These are phyloP conservation scores for Termitomyces sp. DNA, from an alignment of 768 basidiomycete species.

Conservation along the genomic window DNA sequence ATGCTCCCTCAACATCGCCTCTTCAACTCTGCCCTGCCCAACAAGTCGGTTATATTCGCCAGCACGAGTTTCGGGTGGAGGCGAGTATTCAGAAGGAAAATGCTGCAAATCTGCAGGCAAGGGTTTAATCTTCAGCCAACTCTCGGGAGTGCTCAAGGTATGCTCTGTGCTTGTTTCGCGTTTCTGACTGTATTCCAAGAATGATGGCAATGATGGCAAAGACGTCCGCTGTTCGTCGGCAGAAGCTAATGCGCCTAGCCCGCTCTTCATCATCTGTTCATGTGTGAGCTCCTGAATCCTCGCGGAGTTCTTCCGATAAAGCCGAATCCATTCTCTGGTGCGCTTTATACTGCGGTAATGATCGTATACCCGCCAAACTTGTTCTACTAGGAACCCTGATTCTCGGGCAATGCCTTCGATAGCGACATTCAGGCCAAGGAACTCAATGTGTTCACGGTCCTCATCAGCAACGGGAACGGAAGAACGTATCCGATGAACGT, in stretches of 20 bases:
- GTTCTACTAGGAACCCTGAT: slow-evolving; percentile 35
- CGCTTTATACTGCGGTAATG: slow-evolving; percentile 25
- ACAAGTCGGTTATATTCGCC: slow-evolving; percentile 25
- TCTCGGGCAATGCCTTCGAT: slow-evolving; percentile 36
- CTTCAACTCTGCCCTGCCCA: slow-evolving; percentile 27
- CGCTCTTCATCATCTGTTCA: slow-evolving; percentile 8
- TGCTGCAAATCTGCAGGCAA: slow-evolving; percentile 10
- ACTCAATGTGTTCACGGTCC: slow-evolving; percentile 14
- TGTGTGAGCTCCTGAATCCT: slow-evolving; percentile 20
- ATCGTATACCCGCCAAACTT: slow-evolving; percentile 33
- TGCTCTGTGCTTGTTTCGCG: neutral
- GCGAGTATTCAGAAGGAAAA: slow-evolving; percentile 20
- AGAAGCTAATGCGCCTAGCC: slow-evolving; percentile 6
- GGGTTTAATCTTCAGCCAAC: slow-evolving; percentile 16
- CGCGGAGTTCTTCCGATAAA: slow-evolving; percentile 26
- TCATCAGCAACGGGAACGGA: slow-evolving; percentile 13
- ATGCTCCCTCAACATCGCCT: slow-evolving; percentile 28
- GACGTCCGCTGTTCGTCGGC: neutral
- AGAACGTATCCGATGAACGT: neutral
- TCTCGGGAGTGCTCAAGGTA: slow-evolving; percentile 1
- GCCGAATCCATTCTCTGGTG: slow-evolving; percentile 30
- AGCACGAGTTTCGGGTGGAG: slow-evolving; percentile 23
- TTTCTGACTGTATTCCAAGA: neutral
- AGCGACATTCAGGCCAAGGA: slow-evolving; percentile 18
- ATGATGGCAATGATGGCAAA: neutral